phyloP scores from a whole-genome alignment of 2,329 filamentous ascomycete species.

The Aaosphaeria pasadenensis region DNA sequence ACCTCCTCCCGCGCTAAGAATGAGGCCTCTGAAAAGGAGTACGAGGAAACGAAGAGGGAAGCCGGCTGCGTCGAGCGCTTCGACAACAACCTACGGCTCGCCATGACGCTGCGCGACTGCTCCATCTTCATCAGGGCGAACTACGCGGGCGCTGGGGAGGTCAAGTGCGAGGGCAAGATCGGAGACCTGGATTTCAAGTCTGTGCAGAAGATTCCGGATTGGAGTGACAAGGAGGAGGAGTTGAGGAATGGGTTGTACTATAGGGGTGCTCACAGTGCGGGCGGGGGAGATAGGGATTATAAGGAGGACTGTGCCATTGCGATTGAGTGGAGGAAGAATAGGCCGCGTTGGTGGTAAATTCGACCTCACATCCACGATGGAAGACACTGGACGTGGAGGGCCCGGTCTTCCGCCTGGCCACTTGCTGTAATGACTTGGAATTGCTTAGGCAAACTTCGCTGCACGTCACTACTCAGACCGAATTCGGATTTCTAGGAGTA shows the following conservation, averaged over 20 bases:
- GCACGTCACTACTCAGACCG: too few species aligned
- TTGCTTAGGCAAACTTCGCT: too few species aligned
- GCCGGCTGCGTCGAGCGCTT: not conserved
- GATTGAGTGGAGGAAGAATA: not conserved
- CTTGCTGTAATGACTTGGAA: too few species aligned
- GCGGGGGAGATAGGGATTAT: not conserved
- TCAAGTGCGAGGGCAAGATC: slow-evolving; percentile 38
- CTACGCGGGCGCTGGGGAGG: not conserved
- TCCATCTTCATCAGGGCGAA: slow-evolving; percentile 38
- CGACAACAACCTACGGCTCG: slow-evolving; percentile 20
- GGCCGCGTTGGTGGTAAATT: not conserved
- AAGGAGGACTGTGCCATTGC: not conserved
- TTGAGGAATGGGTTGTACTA: slow-evolving; percentile 43
- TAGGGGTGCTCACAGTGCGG: slow-evolving; percentile 2
- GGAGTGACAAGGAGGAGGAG: slow-evolving; percentile 39
- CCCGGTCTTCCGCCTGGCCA: too few species aligned
- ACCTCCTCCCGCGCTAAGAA: slow-evolving; percentile 1
- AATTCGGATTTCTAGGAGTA: too few species aligned
- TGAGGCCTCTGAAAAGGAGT: slow-evolving; percentile 1
- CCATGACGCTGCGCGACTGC: slow-evolving; percentile 50
- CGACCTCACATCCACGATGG: too few species aligned
- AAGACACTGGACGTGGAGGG: too few species aligned
- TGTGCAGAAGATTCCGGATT: slow-evolving; percentile 39
- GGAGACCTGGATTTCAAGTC: slow-evolving; percentile 49
- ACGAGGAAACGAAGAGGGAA: not conserved